These are phyloP conservation scores for Phyllosticta citribraziliensis DNA, from an alignment of 2,329 filamentous ascomycete genomes.

Conservation along the genomic window DNA sequence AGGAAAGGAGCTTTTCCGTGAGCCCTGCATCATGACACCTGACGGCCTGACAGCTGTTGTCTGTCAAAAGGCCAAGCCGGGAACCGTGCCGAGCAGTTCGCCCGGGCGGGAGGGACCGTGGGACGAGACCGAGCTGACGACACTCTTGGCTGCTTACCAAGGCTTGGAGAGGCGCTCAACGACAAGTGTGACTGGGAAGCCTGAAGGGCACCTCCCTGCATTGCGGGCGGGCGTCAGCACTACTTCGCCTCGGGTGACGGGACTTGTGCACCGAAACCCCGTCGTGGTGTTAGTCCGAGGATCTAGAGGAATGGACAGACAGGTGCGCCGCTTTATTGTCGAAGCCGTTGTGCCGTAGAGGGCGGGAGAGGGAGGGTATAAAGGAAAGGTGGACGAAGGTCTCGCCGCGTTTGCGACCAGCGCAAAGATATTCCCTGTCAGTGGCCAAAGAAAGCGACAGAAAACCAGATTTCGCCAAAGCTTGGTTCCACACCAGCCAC, in stretches of 20 bases:
- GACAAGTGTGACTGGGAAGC: not conserved
- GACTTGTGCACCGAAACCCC: not conserved
- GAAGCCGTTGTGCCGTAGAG: not conserved
- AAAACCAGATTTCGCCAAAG: not conserved
- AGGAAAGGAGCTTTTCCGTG: not conserved
- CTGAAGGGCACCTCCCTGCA: not conserved
- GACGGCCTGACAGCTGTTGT: not conserved
- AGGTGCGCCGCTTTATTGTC: not conserved
- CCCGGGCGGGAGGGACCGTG: not conserved
- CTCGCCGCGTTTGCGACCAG: not conserved
- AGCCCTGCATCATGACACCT: not conserved
- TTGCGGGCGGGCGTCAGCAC: not conserved
- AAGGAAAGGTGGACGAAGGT: not conserved
- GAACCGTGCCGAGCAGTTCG: not conserved
- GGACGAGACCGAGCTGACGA: not conserved
- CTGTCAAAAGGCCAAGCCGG: not conserved
- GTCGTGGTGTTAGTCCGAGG: not conserved
- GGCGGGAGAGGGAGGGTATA: not conserved
- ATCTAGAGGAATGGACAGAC: not conserved
- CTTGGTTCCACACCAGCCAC: not conserved
- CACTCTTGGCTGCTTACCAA: not conserved
- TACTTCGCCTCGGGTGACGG: not conserved
- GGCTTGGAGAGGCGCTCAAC: not conserved
- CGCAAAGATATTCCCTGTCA: not conserved
- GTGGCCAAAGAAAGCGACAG: not conserved